Evolutionary conservation across 495 filamentous ascomycete species (phyloP).

Genomic region (Penicillium lividum): DNA sequence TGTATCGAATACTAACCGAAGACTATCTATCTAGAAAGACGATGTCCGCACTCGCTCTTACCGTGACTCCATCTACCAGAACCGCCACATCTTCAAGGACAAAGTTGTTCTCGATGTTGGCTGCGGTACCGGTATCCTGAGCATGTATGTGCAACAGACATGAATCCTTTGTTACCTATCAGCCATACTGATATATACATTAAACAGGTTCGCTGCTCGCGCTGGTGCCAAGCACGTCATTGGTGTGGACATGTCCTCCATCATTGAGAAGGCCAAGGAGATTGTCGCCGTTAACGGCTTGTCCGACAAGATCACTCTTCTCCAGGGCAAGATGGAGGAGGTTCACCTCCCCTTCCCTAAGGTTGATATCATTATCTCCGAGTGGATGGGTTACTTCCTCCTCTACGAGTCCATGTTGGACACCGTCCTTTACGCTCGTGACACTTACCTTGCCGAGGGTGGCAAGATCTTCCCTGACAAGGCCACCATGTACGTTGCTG

Average conservation of each 20-base stretch:
- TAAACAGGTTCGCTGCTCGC: constrained; percentile 85
- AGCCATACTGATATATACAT: not conserved
- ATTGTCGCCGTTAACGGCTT: constrained; percentile 89
- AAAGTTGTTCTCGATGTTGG: constrained; percentile 98
- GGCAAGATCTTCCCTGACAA: constrained; percentile 92
- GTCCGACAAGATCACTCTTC: constrained; percentile 77
- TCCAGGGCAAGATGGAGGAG: constrained; percentile 97
- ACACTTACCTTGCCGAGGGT: constrained; percentile 80
- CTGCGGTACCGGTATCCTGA: constrained; percentile 88
- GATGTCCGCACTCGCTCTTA: constrained; percentile 95
- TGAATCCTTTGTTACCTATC: constrained; percentile 4
- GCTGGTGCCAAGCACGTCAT: constrained; percentile 94
- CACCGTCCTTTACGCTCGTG: constrained; percentile 89
- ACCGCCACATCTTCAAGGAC: constrained; percentile 94
- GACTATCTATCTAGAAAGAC: constrained; percentile 70
- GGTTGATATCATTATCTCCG: constrained; percentile 98
- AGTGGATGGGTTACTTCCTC: constrained; percentile 99
- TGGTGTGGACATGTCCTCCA: constrained; percentile 95
- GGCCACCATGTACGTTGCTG: constrained; percentile 85
- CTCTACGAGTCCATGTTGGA: constrained; percentile 99
- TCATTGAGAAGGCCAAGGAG: constrained; percentile 91
- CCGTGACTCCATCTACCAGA: constrained; percentile 94
- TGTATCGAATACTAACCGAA: not conserved
- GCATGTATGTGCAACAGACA: constrained; percentile 61
- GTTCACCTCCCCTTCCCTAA: constrained; percentile 80